phyloP scores from a whole-genome alignment of 495 filamentous ascomycete species.

The Platismatia glauca region DNA sequence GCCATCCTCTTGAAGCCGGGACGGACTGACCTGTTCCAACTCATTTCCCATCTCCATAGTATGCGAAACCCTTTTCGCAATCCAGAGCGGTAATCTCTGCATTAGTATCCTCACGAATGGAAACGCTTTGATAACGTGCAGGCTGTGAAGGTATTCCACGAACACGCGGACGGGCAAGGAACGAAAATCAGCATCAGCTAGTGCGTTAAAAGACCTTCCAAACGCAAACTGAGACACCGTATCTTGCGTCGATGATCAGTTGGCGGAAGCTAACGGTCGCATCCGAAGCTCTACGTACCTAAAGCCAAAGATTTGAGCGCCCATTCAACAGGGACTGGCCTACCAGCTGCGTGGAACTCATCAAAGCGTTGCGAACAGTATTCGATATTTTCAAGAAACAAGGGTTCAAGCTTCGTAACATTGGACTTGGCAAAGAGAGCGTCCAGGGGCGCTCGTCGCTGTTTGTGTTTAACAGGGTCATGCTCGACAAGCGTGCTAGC shows the following conservation, averaged over 20 bases:
- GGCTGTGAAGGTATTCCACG: not conserved
- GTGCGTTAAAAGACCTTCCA: not conserved
- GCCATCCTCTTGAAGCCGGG: no score
- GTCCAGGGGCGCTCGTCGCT: not conserved
- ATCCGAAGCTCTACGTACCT: no score
- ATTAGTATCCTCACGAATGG: not conserved
- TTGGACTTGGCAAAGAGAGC: not conserved
- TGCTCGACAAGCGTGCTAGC: not conserved
- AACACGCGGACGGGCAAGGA: not conserved
- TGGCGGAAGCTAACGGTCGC: no score
- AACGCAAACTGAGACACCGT: not conserved
- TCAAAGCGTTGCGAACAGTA: not conserved
- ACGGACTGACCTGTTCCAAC: not conserved
- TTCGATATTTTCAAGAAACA: not conserved
- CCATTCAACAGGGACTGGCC: not conserved
- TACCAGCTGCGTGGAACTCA: not conserved
- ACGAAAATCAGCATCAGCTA: not conserved
- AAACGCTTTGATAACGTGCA: slow-evolving; percentile 1
- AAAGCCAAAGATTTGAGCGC: not conserved
- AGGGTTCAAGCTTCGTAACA: not conserved
- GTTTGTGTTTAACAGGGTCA: not conserved
- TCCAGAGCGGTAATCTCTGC: not conserved
- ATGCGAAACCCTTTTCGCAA: not conserved
- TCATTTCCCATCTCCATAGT: not conserved
- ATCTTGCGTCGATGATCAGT: no score